Evolutionary conservation across 1,284 basidiomycete species (phyloP), one percentile per base, ranked within the genome.

Genomic region (Crocinoboletus sp.): DNA sequence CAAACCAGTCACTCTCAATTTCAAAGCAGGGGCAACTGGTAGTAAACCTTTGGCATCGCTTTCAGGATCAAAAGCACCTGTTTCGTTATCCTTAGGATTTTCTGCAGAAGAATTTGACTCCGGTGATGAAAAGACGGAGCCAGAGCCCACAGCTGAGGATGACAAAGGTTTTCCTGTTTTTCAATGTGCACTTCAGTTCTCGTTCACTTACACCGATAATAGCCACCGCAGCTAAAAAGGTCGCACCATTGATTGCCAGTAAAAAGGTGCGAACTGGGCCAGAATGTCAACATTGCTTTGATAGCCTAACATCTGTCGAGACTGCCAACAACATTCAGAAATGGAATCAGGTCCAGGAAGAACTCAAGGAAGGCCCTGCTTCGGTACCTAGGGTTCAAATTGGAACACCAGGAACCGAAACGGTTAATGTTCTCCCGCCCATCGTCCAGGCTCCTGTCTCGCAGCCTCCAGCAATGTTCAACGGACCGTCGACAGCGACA

Each of bases 261-360:
- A 89, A 86, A 74, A 96, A 94, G 84, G 90, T 89, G 61, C 51
- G 71, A 56, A n/a, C 49, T 65, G 1, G 5, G 4, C 22, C 24
- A 4, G 24, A n/a, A 27, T 24, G 22, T 39, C 10, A 5, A 23
- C 27, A 12, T 23, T 31, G 22, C 20, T 16, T 7, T 41, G 5
- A 36, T 23, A n/a, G 29, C 17, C 17, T 46, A 27, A 48, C 17
- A 16, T 34, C 2, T 24, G 3, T 31, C 41, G 47, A 94, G 91
- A 87, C 83, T 36, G 84, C 78, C 38, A 88, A 80, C 63, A 93
- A 94, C 57, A 95, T 97, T 61, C 84, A 77, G 59, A 95, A 96
- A 59, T 96, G 93, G 93, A 95, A 93, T 63, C 87, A 85, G 69
- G 89, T 93, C 13, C 89, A 94, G 67, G 84, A 83, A 65, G 92